A percentile compares a stretch with the other conserved stretches of the same genome.
These are phyloP conservation scores for Phytophthora pluvialis DNA, from an alignment of 352 stramenopile genomes.

Conservation along the genomic window DNA sequence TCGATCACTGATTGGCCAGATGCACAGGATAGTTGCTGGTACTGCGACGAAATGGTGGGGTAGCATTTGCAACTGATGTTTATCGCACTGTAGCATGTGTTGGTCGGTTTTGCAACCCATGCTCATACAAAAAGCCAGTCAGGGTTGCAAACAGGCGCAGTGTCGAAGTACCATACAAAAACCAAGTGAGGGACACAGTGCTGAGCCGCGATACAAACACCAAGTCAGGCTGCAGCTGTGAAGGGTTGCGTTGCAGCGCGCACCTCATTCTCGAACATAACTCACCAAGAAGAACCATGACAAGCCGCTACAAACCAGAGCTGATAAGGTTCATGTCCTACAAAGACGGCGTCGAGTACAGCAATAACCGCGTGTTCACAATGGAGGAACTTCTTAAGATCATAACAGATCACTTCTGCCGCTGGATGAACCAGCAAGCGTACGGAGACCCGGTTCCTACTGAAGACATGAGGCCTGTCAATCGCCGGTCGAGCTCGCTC, in stretches of 20 bases:
- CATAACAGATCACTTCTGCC: neutral
- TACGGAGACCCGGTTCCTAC: neutral
- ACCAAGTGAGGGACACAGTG: neutral
- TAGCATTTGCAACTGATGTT: neutral
- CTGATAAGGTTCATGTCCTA: neutral
- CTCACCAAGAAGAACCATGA: neutral
- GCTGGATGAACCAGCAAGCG: slow-evolving; percentile 2
- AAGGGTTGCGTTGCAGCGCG: too few relatives aligned
- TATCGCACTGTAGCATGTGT: too few relatives aligned
- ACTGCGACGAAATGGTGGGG: neutral
- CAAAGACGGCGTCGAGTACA: neutral
- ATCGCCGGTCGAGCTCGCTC: neutral
- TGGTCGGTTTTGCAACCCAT: neutral
- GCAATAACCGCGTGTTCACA: neutral
- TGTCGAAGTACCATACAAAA: neutral
- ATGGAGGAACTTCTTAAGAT: neutral
- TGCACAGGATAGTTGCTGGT: neutral
- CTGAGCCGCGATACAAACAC: neutral
- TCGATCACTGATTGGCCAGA: neutral
- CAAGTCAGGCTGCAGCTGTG: neutral
- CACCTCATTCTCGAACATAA: too few relatives aligned
- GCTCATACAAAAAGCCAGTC: too few relatives aligned
- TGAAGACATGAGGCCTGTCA: neutral
- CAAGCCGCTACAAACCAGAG: slow-evolving; percentile 1
- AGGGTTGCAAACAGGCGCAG: too few relatives aligned